phyloP scores from a whole-genome alignment of 106 monocot genomes.

The Gastrodia elata region DNA sequence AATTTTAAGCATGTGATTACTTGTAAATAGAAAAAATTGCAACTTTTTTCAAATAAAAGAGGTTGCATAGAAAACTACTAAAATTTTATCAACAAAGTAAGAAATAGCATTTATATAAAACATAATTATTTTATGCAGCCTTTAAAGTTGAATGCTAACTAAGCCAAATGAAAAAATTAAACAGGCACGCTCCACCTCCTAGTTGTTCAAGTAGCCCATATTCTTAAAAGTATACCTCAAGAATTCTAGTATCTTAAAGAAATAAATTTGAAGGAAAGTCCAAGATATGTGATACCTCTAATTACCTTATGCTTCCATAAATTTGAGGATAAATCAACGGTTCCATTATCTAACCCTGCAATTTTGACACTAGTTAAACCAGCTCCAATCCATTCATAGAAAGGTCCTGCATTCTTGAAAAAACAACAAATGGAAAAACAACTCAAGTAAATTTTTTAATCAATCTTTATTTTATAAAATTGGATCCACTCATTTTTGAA shows the following conservation, averaged over 20 bases:
- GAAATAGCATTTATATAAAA: background rate
- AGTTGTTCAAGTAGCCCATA: background rate
- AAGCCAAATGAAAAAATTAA: background rate
- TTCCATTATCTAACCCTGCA: conserved; percentile 66
- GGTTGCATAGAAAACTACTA: background rate
- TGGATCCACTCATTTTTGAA: background rate
- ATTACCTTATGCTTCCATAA: conserved; percentile 81
- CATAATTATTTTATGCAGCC: background rate
- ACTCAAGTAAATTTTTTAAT: background rate
- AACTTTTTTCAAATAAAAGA: background rate
- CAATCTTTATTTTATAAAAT: background rate
- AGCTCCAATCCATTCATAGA: conserved; percentile 96
- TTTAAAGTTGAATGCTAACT: background rate
- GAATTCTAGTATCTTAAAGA: background rate
- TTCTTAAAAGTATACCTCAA: background rate
- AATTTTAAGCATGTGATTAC: background rate
- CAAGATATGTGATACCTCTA: conserved; percentile 5
- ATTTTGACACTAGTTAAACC: conserved; percentile 76
- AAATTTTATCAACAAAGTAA: background rate
- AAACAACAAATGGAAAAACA: conserved; percentile 6
- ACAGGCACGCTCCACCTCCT: background rate
- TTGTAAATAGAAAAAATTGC: background rate
- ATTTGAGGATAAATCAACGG: conserved; percentile 58
- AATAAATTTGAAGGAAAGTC: background rate
- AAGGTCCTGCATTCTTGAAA: conserved; percentile 86